Base-by-base conservation (phyloP, 805 yeast genomes). In the Candida corydali region DNA sequence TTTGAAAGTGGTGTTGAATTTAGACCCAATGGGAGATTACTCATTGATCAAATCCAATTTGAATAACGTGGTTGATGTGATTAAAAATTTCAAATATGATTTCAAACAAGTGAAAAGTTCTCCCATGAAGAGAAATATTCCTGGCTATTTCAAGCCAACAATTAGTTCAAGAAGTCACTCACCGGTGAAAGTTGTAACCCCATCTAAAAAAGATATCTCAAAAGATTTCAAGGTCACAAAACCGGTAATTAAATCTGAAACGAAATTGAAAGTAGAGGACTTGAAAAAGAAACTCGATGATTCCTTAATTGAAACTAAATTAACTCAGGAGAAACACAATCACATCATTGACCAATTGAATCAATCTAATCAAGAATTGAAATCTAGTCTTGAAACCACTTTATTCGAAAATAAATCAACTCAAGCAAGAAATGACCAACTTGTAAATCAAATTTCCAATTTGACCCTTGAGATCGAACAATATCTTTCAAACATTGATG, bases 141-240 rank as follows among this genome's bases (percentile, higher is more conserved):
- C 65, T 8, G 44, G 46, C 40, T 63, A 63, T 33, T 63, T 67
- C 8, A 50, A 50, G 35, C 64, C 69, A 4, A 62, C 68, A 0
- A 39, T 43, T 5, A 40, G 61, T 3, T 63, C 64, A 10, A 26
- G 14, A 10, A 10, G 28, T 17, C 40, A 37, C 19, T 23, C 27
- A 5, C 37, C 33, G 16, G 16, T 7, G n/a, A 33, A 29, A 12
- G 18, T 18, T 29, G 9, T 18, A n/a, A 25, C 18, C 5, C 18
- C 18, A 5, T 10, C 20, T 27, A 20, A 19, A 10, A 4, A 11
- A 25, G 25, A 6, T 4, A 23, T 17, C 17, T 4, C 25, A 18
- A 18, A 12, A 23, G 36, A 33, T 8, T 33, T 33, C 12, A 33
- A 26, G 26, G 26, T 33, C 4, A 12, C 26, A n/a, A 33, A 33